Evolutionary conservation across 345 rosid species (phyloP), one percentile per base, ranked within the genome.

Genomic region (Stellera chamaejasme): DNA sequence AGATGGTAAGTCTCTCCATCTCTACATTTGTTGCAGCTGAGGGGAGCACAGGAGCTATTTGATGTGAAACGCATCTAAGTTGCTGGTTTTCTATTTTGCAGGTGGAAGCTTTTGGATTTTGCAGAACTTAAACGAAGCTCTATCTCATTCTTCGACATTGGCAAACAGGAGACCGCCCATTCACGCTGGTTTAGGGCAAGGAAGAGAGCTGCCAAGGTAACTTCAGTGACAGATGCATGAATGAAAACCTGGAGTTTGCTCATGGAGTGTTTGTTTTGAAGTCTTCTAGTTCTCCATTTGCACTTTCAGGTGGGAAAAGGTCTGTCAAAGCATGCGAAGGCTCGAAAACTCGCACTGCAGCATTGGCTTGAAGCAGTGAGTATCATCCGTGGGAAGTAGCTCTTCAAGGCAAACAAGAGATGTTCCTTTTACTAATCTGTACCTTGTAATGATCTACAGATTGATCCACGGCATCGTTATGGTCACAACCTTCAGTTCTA

Each of bases 281-380:
- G 11, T 27, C 11, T 3, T 32, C 9, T 8, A 3, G 7, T 32
- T 32, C 9, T 32, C 39, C 39, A 32, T 32, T 32, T 32, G 7
- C 2, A 2, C 2, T 27, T 58, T 27, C 71, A 91, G 96, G 85
- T 91, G 4, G 98, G 98, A 56, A 88, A 91, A 76, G 98, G 96
- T 39, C 79, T 79, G 66, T 88, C 96, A 5, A 83, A 88, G 69
- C 90, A 83, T 59, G 88, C 71, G 61, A 88, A 79, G 64, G 98
- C 96, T 59, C 76, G 90, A 47, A 82, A 91, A 56, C 83, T 91
- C 49, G 96, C 98, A 61, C 72, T 91, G 62, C 98, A 88, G 65
- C 98, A 91, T 58, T 91, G 98, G 96, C 96, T 91, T 32, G 98
- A 91, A 54, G 98, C 95, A 10, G 98, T 91, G 75, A 85, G 94